A percentile compares a stretch with the other conserved stretches of the same genome.
Evolutionary conservation across 176 grass and related monocot species (phyloP).

Genomic region (Pontederia paniculata): DNA sequence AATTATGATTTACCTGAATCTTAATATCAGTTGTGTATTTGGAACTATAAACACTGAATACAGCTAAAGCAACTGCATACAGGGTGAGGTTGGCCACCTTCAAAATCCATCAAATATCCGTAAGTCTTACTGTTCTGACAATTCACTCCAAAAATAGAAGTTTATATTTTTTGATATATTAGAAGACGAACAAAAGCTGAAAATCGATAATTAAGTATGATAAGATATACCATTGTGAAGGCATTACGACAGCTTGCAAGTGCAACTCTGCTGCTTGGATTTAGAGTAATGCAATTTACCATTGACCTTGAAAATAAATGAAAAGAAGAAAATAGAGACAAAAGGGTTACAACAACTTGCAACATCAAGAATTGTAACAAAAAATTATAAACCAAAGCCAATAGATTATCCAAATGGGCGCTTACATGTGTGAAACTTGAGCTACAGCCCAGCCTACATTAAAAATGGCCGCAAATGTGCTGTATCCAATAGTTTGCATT

Average conservation of each 20-base stretch:
- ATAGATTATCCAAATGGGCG: conserved; percentile 13
- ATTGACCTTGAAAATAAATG: conserved; percentile 54
- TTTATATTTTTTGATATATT: too few species aligned
- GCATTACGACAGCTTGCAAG: conserved; percentile 96
- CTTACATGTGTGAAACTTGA: conserved; percentile 97
- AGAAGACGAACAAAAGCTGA: too few species aligned
- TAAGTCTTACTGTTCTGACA: too few species aligned
- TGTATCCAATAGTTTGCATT: conserved; percentile 87
- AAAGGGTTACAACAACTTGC: neutral
- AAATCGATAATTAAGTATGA: neutral
- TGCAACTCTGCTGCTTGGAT: conserved; percentile 85
- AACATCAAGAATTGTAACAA: neutral
- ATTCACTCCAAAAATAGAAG: too few species aligned
- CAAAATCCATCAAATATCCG: conserved; percentile 16
- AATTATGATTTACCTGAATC: conserved; percentile 52
- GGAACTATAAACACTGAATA: conserved; percentile 54
- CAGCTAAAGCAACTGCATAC: conserved; percentile 71
- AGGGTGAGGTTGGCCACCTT: conserved; percentile 85
- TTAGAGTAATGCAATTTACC: conserved; percentile 97
- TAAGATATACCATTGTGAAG: conserved; percentile 75
- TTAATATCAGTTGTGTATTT: conserved; percentile 37
- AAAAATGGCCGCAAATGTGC: conserved; percentile 86
- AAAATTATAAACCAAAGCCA: conserved; percentile 14
- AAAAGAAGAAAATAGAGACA: neutral
- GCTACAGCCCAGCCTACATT: conserved; percentile 97